Percentiles rank a stretch among this genome's conserved stretches.
Evolutionary conservation across 208 protist species (phyloP).

Genomic region (Kentomonas sorsogonicus): DNA sequence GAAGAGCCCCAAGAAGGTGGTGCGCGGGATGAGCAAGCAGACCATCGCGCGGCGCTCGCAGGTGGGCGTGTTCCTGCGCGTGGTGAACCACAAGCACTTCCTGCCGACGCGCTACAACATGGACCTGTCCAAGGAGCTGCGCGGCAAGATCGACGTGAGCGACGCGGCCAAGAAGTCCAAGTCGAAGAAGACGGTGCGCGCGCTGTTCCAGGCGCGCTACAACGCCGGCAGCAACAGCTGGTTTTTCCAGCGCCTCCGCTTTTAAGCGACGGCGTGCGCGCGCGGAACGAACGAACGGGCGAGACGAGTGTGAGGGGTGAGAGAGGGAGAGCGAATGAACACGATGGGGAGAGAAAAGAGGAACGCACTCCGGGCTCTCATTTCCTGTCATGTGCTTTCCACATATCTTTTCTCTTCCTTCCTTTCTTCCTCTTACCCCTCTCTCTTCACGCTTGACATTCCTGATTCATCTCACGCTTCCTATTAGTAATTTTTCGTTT

Average conservation of each 20-base stretch:
- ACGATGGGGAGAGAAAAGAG: neutral
- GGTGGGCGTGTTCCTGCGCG: slow-evolving; percentile 95
- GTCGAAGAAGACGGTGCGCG: slow-evolving; percentile 76
- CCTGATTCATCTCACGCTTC: neutral
- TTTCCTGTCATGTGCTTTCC: slow-evolving; percentile 5
- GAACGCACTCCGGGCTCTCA: neutral
- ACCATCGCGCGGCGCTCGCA: slow-evolving; percentile 88
- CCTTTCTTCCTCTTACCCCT: slow-evolving; percentile 4
- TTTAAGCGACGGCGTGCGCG: slow-evolving; percentile 88
- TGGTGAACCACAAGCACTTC: slow-evolving; percentile 98
- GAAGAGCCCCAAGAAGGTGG: slow-evolving; percentile 93
- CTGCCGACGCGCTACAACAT: slow-evolving; percentile 97
- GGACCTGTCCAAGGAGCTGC: slow-evolving; percentile 87
- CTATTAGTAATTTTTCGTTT: neutral
- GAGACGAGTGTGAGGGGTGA: neutral
- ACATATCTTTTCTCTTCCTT: slow-evolving; percentile 1
- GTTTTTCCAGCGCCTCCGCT: slow-evolving; percentile 98
- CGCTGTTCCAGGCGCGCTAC: slow-evolving; percentile 94
- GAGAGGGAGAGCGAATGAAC: neutral
- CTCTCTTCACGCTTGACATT: neutral
- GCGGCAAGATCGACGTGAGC: slow-evolving; percentile 90
- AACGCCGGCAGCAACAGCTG: slow-evolving; percentile 96
- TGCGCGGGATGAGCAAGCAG: slow-evolving; percentile 93
- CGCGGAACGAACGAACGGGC: neutral
- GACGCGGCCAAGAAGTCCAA: slow-evolving; percentile 86